Base-by-base conservation (phyloP, 371 early-diverging fungal genomes). In the Rhizopus sp. region DNA sequence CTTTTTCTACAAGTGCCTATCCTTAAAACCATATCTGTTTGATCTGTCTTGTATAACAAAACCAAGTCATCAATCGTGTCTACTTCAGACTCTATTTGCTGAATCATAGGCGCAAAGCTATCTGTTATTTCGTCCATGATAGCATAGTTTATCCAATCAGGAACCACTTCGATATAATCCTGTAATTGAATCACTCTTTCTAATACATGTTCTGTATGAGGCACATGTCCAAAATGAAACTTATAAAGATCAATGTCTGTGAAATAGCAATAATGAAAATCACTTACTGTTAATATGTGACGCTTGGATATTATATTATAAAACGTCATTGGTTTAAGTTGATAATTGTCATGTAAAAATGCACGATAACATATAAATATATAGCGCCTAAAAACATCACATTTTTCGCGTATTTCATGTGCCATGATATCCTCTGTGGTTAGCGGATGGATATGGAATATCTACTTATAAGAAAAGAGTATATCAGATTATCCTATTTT, bases 371-470 rank as follows among this genome's bases (percentile, higher is more conserved):
- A 87, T 7, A 94, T 84, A 80, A 96, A 96, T 64, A 91, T 88
- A 72, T 97, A 95, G 60, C 86, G 84, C 12, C 83, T 70, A 63
- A 93, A 95, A 46, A 90, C 72, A 70, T 97, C 96, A 67, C 91
- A 93, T 60, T 97, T 95, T 69, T 95, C 95, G 2, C 95, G 80
- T 1, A 78, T 88, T 56, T 95, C 96, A 55, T 94, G 86, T 23
- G 86, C 86, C 69, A 89, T 73, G 45, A 95, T 91, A 58, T 95
- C 95, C 69, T 96, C 96, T n/a, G 83, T 83, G 1, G 94, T 96
- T 8, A 96, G 71, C 17, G 96, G 93, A 66, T 95, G 87, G 15
- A 86, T 80, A 30, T 80, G 66, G 55, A 84, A 86, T 13, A 84
- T 66, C 81, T 75, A 53, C 13, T 34, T 12, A 7, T 17, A 10